Conservation (phyloP, 176 grass and related monocot species). For the Hordeum marinum region DNA sequence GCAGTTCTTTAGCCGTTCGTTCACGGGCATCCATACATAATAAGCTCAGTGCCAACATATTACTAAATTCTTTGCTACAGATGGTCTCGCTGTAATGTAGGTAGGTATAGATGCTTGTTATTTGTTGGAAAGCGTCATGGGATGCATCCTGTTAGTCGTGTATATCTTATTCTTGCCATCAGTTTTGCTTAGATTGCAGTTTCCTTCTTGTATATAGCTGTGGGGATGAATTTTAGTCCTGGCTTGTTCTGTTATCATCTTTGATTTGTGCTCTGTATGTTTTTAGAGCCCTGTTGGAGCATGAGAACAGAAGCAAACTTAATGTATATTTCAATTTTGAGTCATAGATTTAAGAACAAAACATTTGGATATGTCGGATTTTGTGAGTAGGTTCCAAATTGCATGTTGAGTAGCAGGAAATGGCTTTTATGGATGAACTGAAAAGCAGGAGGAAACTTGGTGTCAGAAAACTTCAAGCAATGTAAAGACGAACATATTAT, state of each 20-base stretch:
- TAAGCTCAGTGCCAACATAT: slow-evolving; percentile 6
- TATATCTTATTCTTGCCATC: slow-evolving; percentile 57
- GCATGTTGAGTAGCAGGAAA: not conserved
- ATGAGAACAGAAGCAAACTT: not conserved
- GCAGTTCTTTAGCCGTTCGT: not conserved
- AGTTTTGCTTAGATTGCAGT: slow-evolving; percentile 36
- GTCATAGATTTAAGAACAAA: not conserved
- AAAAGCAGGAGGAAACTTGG: not conserved
- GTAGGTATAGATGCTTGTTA: slow-evolving; percentile 19
- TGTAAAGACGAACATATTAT: too few species aligned
- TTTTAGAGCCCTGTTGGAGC: slow-evolving; percentile 21
- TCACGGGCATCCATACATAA: slow-evolving; percentile 26
- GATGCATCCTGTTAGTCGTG: slow-evolving; percentile 20
- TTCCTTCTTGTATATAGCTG: slow-evolving; percentile 60
- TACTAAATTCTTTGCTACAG: slow-evolving; percentile 40
- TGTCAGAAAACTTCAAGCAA: not conserved
- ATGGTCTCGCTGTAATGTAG: slow-evolving; percentile 41
- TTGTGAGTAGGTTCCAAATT: not conserved
- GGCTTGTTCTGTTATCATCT: slow-evolving; percentile 23
- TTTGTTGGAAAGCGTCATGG: slow-evolving; percentile 6
- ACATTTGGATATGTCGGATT: not conserved
- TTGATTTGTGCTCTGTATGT: slow-evolving; percentile 22
- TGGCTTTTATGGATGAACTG: not conserved
- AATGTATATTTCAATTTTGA: not conserved
- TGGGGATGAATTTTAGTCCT: slow-evolving; percentile 24